These are phyloP conservation scores for Apiospora rasikravindrae DNA, from an alignment of 2,329 filamentous ascomycete species.

Conservation along the genomic window DNA sequence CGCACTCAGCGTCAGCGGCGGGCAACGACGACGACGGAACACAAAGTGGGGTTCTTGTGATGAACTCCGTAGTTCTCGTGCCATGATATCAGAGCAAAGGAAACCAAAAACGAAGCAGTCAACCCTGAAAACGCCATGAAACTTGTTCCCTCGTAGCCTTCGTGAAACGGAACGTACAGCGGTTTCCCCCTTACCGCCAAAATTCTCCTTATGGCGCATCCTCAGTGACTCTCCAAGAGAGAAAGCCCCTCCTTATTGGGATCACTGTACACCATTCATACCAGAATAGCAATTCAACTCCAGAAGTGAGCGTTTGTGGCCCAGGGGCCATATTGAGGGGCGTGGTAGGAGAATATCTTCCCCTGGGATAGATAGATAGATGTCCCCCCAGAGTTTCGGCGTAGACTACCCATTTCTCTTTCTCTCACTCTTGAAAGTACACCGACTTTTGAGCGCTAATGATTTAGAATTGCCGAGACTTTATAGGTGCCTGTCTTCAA, in stretches of 20 bases:
- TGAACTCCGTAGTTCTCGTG: background rate
- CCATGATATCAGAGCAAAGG: slow-evolving; percentile 8
- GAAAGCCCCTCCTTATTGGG: background rate
- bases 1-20: background rate
- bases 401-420: slow-evolving; percentile 13
- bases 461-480: background rate
- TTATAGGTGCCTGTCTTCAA: slow-evolving; percentile 1
- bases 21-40: background rate
- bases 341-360: background rate
- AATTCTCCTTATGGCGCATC: background rate
- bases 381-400: background rate
- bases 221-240: background rate
- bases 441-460: slow-evolving; percentile 10
- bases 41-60: background rate
- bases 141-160: slow-evolving; percentile 22
- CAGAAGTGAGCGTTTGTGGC: slow-evolving; percentile 3
- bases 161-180: slow-evolving; percentile 14
- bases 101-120: background rate
- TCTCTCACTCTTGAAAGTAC: slow-evolving; percentile 1
- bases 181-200: background rate
- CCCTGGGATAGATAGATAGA: background rate
- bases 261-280: slow-evolving; percentile 6
- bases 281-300: slow-evolving; percentile 3
- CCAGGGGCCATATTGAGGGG: background rate
- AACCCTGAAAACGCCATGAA: slow-evolving; percentile 24